These are phyloP conservation scores for Jamesozyma gamospora DNA, from an alignment of 805 yeast species.

Conservation along the genomic window DNA sequence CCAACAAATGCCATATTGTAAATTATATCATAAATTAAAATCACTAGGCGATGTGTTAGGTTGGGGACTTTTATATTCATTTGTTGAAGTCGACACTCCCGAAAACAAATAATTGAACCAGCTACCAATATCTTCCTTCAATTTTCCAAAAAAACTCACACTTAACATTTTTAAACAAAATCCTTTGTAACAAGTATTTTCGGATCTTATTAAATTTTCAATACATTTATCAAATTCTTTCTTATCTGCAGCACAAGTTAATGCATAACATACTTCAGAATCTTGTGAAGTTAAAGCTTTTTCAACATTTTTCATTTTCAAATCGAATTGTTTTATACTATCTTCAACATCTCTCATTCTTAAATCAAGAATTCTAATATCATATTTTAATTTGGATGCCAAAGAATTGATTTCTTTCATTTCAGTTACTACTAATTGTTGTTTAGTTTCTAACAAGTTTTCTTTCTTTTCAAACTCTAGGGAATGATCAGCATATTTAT, in stretches of 20 bases:
- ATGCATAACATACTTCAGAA: slow-evolving; percentile 2
- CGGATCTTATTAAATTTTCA: slow-evolving; percentile 8
- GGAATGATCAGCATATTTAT: slow-evolving; percentile 12
- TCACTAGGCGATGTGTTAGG: not conserved
- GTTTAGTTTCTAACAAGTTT: slow-evolving; percentile 17
- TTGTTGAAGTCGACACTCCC: not conserved
- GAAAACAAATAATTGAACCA: slow-evolving; percentile 16
- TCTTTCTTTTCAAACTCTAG: slow-evolving; percentile 14
- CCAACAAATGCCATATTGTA: no score
- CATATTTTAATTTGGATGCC: slow-evolving; percentile 56
- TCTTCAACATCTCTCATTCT: slow-evolving; percentile 64
- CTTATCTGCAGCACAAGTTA: slow-evolving; percentile 9
- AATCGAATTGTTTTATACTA: slow-evolving; percentile 38
- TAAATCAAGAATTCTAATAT: slow-evolving; percentile 46
- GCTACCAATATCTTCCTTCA: slow-evolving; percentile 9
- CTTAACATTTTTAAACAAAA: slow-evolving; percentile 9
- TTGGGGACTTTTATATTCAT: slow-evolving; percentile 1
- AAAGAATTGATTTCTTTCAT: slow-evolving; percentile 28
- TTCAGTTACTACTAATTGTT: slow-evolving; percentile 22
- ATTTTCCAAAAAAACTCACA: slow-evolving; percentile 7
- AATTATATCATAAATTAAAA: not conserved
- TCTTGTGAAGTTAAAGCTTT: slow-evolving; percentile 9
- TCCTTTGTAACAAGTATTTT: slow-evolving; percentile 15
- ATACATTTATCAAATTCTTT: slow-evolving; percentile 14
- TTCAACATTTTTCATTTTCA: slow-evolving; percentile 16